Percentiles rank a stretch among this genome's conserved stretches.
Evolutionary conservation across 2,329 filamentous ascomycete genomes (phyloP).

Genomic region (Fragosphaeria purpurea): DNA sequence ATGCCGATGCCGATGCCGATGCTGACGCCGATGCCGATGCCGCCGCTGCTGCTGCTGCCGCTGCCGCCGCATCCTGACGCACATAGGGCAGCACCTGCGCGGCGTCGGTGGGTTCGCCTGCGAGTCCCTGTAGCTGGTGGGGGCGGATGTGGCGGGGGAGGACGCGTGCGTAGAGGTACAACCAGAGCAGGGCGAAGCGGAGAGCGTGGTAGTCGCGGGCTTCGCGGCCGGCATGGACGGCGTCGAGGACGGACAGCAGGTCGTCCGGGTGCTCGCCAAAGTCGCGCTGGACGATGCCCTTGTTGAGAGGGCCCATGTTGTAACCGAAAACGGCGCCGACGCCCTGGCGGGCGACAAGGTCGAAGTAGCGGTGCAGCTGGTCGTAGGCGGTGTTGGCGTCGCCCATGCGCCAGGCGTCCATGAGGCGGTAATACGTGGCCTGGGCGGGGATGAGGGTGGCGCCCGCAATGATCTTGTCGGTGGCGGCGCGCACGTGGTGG

Average conservation of each 20-base stretch:
- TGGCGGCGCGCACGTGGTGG: not conserved
- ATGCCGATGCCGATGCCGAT: not conserved
- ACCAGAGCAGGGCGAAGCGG: slow-evolving; percentile 92
- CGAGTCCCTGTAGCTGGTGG: slow-evolving; percentile 13
- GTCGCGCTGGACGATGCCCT: slow-evolving; percentile 87
- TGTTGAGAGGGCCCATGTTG: slow-evolving; percentile 87
- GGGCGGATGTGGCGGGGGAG: slow-evolving; percentile 36
- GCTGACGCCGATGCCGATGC: not conserved
- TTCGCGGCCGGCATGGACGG: slow-evolving; percentile 86
- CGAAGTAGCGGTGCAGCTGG: slow-evolving; percentile 86
- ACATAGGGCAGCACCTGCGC: slow-evolving; percentile 13
- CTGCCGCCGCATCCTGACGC: slow-evolving; percentile 8
- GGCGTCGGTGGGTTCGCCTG: slow-evolving; percentile 11
- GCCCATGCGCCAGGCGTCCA: slow-evolving; percentile 85
- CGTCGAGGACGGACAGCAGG: slow-evolving; percentile 88
- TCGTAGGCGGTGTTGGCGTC: slow-evolving; percentile 89
- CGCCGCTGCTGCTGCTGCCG: not conserved
- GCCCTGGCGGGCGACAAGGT: slow-evolving; percentile 78
- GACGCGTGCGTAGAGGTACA: slow-evolving; percentile 76
- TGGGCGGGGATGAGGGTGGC: slow-evolving; percentile 22
- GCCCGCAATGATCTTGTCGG: slow-evolving; percentile 6
- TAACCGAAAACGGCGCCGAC: slow-evolving; percentile 70
- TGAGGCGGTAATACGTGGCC: slow-evolving; percentile 43
- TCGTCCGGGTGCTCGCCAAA: slow-evolving; percentile 88
- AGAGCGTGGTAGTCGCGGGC: slow-evolving; percentile 87